Percentiles rank a stretch among this genome's conserved stretches.
Conservation (phyloP, 306 rosid species). For the Malus asiatica region DNA sequence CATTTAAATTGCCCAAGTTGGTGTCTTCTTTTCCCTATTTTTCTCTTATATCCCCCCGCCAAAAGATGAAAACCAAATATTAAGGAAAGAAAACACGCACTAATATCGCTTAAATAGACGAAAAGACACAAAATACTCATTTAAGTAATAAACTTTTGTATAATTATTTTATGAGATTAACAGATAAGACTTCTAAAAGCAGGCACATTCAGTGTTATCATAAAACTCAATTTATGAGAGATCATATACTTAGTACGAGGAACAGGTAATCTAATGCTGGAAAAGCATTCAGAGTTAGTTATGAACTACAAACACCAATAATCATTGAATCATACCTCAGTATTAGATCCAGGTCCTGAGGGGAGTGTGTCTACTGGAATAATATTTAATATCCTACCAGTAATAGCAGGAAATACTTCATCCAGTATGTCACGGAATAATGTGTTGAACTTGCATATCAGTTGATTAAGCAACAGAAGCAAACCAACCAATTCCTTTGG, state of each 20-base stretch:
- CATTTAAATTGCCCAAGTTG: neutral
- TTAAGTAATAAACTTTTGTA: neutral
- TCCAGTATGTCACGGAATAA: constrained; percentile 67
- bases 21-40: neutral
- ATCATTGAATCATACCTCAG: constrained; percentile 53
- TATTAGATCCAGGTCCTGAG: constrained; percentile 74
- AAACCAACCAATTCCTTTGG: constrained; percentile 81
- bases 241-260: neutral
- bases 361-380: constrained; percentile 71
- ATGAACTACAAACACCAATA: neutral
- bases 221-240: neutral
- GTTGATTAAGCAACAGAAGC: constrained; percentile 80
- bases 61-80: neutral
- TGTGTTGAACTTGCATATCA: constrained; percentile 85
- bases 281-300: constrained; percentile 5
- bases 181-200: neutral
- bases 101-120: neutral
- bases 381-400: constrained; percentile 60
- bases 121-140: neutral
- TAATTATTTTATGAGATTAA: neutral
- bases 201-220: neutral
- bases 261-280: constrained; percentile 1
- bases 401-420: constrained; percentile 73
- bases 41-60: neutral
- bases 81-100: neutral